Evolutionary conservation across 148 eudicot species (phyloP), one percentile per base, ranked within the genome.

Genomic region (Cornus controversa): DNA sequence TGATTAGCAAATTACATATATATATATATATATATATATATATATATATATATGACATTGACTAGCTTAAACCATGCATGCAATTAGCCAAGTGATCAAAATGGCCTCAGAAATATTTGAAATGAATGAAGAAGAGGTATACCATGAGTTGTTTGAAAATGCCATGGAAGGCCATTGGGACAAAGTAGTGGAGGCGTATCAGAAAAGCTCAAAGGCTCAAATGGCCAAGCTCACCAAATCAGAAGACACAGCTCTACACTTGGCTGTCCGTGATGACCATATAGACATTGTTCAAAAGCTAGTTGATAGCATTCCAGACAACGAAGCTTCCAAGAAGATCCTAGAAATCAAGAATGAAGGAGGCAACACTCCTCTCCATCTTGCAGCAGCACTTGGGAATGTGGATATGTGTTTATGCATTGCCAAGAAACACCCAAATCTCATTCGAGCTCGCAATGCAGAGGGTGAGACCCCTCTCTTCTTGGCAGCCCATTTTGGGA

Each of bases 341-440:
- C 40, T 79, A 1, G 3, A 24, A 8, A 5, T 45, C 29, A 28
- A 47, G 50, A 72, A 79, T 37, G 28, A 1, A 6, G 66, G 47
- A 31, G 76, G 76, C 4, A 50, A 79, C 71, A 79, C 81, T 6
- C 81, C 76, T 66, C 81, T 79, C 29, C 81, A 79, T 72, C 53
- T 79, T 0, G 81, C 81, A 1, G 81, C 77, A 28, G 65, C 64
- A 16, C 31, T 66, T 14, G 81, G 81, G 11, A 64, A 65, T 34
- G 64, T 3, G 0, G 24, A 5, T 5, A 42, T 72, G 1, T 72
- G 71, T 36, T 5, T 14, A 7, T 37, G 26, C 31, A 47, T 79
- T 20, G 76, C 71, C 11, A 1, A 13, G 11, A 45, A 34, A 23
- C 10, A 37, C n/a, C 40, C 0, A 8, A 11, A 26, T 13, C 71